Evolutionary conservation across 495 filamentous ascomycete genomes (phyloP).

Genomic region (Aspergillus cavernicola): DNA sequence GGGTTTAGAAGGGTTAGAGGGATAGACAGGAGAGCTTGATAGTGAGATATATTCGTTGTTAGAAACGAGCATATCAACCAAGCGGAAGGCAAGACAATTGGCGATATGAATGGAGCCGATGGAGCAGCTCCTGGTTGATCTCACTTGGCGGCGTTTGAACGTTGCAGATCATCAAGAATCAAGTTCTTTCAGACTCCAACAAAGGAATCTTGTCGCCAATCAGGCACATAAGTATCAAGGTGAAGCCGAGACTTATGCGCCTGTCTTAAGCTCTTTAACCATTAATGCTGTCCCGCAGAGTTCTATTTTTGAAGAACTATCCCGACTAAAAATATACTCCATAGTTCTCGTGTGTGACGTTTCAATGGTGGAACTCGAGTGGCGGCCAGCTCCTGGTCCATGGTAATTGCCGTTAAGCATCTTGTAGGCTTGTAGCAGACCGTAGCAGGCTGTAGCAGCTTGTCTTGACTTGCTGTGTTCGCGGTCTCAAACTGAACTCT

Average conservation of each 20-base stretch:
- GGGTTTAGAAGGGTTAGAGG: too few relatives aligned
- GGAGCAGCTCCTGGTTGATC: background rate
- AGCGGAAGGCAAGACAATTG: background rate
- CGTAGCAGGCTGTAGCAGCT: slow-evolving; percentile 10
- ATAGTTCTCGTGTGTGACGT: background rate
- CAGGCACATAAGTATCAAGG: too few relatives aligned
- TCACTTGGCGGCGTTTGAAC: slow-evolving; percentile 2
- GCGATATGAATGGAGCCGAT: background rate
- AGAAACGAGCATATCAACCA: background rate
- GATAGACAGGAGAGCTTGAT: background rate
- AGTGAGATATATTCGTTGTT: background rate
- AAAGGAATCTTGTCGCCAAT: too few relatives aligned
- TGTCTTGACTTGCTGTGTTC: slow-evolving; percentile 5
- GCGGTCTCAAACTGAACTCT: slow-evolving; percentile 6
- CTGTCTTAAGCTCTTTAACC: too few relatives aligned
- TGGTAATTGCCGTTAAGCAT: background rate
- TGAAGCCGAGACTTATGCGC: too few relatives aligned
- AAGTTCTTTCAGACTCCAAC: too few relatives aligned
- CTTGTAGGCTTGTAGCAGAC: too few relatives aligned
- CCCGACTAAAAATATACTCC: background rate
- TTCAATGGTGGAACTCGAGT: background rate
- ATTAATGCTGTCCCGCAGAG: too few relatives aligned
- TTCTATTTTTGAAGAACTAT: background rate
- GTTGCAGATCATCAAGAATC: background rate
- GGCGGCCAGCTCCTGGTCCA: background rate